A percentile compares a stretch with the other conserved stretches of the same genome.
phyloP scores from a whole-genome alignment of 176 grass and related monocot genomes.

The Rhynchospora breviuscula region DNA sequence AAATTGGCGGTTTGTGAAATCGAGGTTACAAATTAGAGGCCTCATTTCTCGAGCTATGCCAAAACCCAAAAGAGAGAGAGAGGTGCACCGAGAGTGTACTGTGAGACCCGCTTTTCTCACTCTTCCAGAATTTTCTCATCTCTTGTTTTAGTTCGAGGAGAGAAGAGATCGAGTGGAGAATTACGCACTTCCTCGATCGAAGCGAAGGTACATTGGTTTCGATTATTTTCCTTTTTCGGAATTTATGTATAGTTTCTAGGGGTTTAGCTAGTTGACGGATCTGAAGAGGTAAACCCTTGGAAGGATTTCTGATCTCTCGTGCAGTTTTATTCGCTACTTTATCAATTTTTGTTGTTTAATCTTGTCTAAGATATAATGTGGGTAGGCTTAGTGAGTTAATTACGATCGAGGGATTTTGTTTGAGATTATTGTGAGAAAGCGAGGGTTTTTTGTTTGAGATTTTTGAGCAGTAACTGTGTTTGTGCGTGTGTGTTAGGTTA shows the following conservation, averaged over 20 bases:
- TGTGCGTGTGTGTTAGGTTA: not conserved
- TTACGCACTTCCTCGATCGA: conserved; percentile 5
- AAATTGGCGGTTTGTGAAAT: conserved; percentile 13
- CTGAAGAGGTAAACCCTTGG: not conserved
- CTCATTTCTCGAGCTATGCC: not conserved
- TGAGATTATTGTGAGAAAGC: not conserved
- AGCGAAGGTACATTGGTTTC: conserved; percentile 3
- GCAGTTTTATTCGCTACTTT: not conserved
- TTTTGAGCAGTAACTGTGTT: not conserved
- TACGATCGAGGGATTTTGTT: not conserved
- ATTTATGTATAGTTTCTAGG: not conserved
- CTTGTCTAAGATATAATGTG: not conserved
- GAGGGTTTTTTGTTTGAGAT: too few relatives aligned
- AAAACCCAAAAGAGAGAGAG: not conserved
- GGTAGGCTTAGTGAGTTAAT: not conserved
- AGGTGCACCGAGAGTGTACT: not conserved
- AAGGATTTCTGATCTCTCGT: not conserved
- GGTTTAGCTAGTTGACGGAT: conserved; percentile 13
- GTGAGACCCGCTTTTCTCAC: not conserved
- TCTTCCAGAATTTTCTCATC: not conserved
- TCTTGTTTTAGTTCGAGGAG: not conserved
- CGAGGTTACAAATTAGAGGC: conserved; percentile 5
- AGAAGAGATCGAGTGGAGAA: not conserved
- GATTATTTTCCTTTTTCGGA: not conserved
- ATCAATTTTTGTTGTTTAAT: not conserved